Base-by-base conservation (phyloP, 78 protist genomes). In the Dictyostelium citrinum region DNA sequence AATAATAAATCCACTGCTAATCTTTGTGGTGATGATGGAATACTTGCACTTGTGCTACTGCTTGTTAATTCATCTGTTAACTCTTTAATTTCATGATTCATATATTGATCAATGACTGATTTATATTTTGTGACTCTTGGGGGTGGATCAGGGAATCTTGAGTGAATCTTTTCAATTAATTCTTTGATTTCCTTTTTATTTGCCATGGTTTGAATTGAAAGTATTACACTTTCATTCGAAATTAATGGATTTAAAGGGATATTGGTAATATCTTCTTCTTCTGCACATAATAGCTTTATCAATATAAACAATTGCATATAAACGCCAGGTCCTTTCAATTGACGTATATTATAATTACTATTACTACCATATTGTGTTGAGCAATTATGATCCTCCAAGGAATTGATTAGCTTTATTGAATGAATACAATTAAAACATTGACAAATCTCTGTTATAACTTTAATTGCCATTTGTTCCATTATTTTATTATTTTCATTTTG, bases 131-230 rank as follows among this genome's bases (percentile, higher is more conserved):
- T 86, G 20, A 77, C 78, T 33, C 92, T 75, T 20, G 45, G 31
- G 10, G 92, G 92, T 60, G 92, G 84, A 16, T 74, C 49, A 27
- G 76, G 83, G 51, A 86, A 86, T 45, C 80, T 74, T 2, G 35
- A 14, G 22, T 86, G 79, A 33, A 86, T 58, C 61, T 61, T 76
- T 45, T 86, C 92, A 16, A 29, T 61, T 31, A 86, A 17, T 11
- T 86, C 92, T 64, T 77, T 86, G 43, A 86, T 75, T 9, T 86
- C 92, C 22, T 60, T 86, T 77, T 31, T 74, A 27, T 41, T 86
- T 10, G 80, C 58, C 5, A 61, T 17, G 1, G 33, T 2, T 58
- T 39, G 60, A 12, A 84, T 12, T 10, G 43, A 31, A 29, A 3
- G 0, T 2, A 41, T 61, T 10, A 82, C 12, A 16, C 12, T n/a